phyloP scores from a whole-genome alignment of 768 basidiomycete genomes.

The Lentinus tigrinus region DNA sequence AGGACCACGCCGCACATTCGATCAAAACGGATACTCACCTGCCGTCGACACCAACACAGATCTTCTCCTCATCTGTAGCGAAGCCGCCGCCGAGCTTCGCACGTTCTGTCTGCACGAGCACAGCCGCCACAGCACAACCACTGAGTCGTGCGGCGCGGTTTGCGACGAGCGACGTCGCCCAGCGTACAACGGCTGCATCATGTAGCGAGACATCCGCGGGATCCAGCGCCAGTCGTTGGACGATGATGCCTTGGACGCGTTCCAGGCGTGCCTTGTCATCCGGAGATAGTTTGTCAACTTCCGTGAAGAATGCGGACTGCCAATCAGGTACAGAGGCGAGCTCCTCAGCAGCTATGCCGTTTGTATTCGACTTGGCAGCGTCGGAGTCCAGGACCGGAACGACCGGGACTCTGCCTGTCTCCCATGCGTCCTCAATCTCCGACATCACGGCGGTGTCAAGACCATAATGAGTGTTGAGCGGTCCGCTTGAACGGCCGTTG shows the following conservation, averaged over 20 bases:
- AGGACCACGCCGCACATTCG: neutral
- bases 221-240: constrained; percentile 58
- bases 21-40: constrained; percentile 47
- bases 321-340: constrained; percentile 8
- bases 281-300: constrained; percentile 20
- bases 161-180: constrained; percentile 77
- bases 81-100: constrained; percentile 48
- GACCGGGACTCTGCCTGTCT: constrained; percentile 18
- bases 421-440: constrained; percentile 76
- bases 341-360: constrained; percentile 8
- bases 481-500: constrained; percentile 66
- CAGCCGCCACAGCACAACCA: constrained; percentile 83
- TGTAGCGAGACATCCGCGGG: constrained; percentile 47
- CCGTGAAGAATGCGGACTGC: constrained; percentile 23
- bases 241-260: constrained; percentile 58
- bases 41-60: constrained; percentile 91
- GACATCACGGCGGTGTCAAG: constrained; percentile 94
- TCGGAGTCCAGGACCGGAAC: constrained; percentile 2
- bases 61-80: constrained; percentile 35
- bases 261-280: constrained; percentile 40
- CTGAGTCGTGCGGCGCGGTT: constrained; percentile 81
- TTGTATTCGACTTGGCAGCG: constrained; percentile 8
- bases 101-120: constrained; percentile 78
- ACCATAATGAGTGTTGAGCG: constrained; percentile 89
- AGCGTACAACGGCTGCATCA: constrained; percentile 69